Evolutionary conservation across 805 yeast species (phyloP).

Genomic region (Metschnikowia similis): DNA sequence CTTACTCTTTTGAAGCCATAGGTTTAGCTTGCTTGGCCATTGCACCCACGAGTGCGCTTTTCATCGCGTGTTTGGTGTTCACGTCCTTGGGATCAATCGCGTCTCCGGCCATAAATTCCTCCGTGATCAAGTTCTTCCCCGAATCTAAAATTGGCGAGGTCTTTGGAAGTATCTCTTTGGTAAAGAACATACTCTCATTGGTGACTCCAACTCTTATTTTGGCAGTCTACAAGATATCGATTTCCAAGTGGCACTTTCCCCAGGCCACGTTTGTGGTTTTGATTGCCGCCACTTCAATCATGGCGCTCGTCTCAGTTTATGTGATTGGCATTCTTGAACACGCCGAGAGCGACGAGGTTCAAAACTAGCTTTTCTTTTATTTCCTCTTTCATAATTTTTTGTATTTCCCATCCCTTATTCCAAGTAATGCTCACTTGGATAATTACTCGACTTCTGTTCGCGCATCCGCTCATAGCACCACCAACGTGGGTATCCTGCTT

Average conservation of each 20-base stretch:
- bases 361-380: neutral
- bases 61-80: conserved; percentile 32
- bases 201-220: conserved; percentile 48
- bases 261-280: conserved; percentile 24
- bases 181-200: conserved; percentile 48
- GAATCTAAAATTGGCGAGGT: conserved; percentile 62
- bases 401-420: neutral
- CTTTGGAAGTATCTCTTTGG: conserved; percentile 64
- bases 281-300: conserved; percentile 7
- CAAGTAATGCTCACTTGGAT: too few species aligned
- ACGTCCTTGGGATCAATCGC: conserved; percentile 39
- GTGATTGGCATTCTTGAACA: conserved; percentile 9
- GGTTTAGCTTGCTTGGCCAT: conserved; percentile 33
- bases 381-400: neutral
- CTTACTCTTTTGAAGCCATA: conserved; percentile 35
- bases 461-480: neutral
- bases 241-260: conserved; percentile 26
- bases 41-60: conserved; percentile 24
- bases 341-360: conserved; percentile 7
- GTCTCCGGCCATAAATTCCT: conserved; percentile 53
- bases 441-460: neutral
- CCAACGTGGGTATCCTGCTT: neutral
- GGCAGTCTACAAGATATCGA: conserved; percentile 37
- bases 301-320: conserved; percentile 5
- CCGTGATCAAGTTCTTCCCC: conserved; percentile 58